Conservation (phyloP, 176 grass and related monocot species). For the Avena sativa region DNA sequence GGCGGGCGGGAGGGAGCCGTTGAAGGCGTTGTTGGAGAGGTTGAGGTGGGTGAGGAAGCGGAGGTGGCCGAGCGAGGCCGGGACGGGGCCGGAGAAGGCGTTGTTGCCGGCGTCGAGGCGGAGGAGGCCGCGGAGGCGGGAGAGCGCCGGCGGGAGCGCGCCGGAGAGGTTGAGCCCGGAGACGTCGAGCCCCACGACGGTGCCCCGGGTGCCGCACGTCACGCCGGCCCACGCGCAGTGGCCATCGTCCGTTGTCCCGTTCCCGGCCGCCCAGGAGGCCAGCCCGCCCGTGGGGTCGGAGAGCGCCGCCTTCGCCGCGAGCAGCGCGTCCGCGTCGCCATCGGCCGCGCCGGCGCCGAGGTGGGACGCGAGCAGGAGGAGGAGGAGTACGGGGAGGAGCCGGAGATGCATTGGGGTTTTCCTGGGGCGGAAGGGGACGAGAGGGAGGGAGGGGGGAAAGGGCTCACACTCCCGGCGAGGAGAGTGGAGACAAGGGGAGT, state of each 20-base stretch:
- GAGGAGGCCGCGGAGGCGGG: conserved; percentile 52
- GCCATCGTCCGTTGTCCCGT: not conserved
- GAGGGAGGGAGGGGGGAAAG: not conserved
- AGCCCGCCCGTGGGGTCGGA: conserved; percentile 70
- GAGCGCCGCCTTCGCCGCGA: conserved; percentile 64
- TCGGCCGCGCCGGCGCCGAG: conserved; percentile 28
- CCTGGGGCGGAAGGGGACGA: not conserved
- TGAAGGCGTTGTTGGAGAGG: conserved; percentile 87
- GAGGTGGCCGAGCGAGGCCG: conserved; percentile 55
- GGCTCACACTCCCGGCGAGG: conserved; percentile 38
- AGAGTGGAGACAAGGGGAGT: conserved; percentile 45
- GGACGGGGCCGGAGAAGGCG: conserved; percentile 55
- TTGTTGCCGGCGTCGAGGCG: conserved; percentile 69
- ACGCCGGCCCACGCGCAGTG: conserved; percentile 69
- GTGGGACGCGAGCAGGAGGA: conserved; percentile 3
- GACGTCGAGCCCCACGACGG: conserved; percentile 61
- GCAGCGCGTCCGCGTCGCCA: conserved; percentile 55
- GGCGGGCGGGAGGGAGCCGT: conserved; percentile 54
- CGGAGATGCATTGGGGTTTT: conserved; percentile 47
- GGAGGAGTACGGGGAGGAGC: conserved; percentile 32
- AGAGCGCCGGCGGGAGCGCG: conserved; percentile 51
- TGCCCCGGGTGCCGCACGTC: conserved; percentile 48
- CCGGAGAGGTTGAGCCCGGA: conserved; percentile 75
- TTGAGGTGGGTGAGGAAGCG: conserved; percentile 72
- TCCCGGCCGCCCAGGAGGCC: conserved; percentile 48